Evolutionary conservation across 306 rosid species (phyloP), one percentile per base, ranked within the genome.

Genomic region (Citrullus mucosospermus): DNA sequence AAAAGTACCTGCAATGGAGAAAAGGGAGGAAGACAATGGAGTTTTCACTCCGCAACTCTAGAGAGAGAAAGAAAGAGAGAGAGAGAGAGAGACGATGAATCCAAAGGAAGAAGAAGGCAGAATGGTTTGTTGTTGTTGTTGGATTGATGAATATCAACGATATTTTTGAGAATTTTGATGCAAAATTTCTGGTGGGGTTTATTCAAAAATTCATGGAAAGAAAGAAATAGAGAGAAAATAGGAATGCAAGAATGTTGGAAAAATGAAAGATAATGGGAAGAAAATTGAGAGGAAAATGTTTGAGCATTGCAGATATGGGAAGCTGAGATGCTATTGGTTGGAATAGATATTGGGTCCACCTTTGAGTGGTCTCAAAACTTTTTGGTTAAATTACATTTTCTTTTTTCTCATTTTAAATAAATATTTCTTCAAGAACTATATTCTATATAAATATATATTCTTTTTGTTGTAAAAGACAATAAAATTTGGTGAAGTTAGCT

Each of bases 331-430:
- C 85, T 4, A 95, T 92, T 95, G 97, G 97, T 41, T 84, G 86
- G 72, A 87, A 76, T 67, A 84, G 98, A 92, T 92, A 81, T 86
- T 79, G 89, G 87, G 87, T 84, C 89, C 87, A 15, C 53, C 63
- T 63, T 84, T 81, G 86, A 34, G 97, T 62, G 80, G 75, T 50
- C 15, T 30, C 16, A 9, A 74, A 53, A 73, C 78, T 30, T 8
- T 73, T 30, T 1, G 8, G 25, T 7, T 13, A 43, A 28, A 51
- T 51, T 50, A 51, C 46, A 51, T 13, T 44, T 14, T 13, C 28
- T 8, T 71, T 28, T 16, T 18, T 4, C 10, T 11, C 59, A 55
- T 72, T 28, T 28, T 50, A 12, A 12, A 11, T 14, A 70, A 25
- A 44, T 14, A 70, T 70, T 44, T 70, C 8, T 44, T 20, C 9